A percentile compares a stretch with the other conserved stretches of the same genome.
Evolutionary conservation across 495 filamentous ascomycete species (phyloP).

Genomic region (Penicillium egyptiacum): DNA sequence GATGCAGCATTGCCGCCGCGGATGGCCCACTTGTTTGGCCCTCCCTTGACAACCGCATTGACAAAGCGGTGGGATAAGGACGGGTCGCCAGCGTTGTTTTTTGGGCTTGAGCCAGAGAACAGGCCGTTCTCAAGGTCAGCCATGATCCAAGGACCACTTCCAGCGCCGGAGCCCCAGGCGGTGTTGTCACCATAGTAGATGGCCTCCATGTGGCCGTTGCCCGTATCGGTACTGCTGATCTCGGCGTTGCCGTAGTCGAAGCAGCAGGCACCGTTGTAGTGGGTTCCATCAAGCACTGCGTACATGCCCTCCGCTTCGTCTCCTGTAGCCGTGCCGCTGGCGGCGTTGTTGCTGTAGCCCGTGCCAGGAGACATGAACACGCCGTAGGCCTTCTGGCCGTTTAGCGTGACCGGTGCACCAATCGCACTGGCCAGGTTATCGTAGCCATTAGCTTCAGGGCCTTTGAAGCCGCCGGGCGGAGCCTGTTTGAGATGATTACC

Average conservation of each 20-base stretch:
- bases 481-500: conserved; percentile 59
- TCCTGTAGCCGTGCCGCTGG: conserved; percentile 50
- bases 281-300: conserved; percentile 58
- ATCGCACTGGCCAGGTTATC: conserved; percentile 56
- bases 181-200: conserved; percentile 56
- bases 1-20: conserved; percentile 54
- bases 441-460: conserved; percentile 53
- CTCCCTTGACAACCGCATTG: conserved; percentile 53
- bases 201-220: conserved; percentile 61
- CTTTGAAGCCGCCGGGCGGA: conserved; percentile 51
- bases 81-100: conserved; percentile 46
- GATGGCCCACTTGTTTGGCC: conserved; percentile 53
- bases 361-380: conserved; percentile 57
- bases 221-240: conserved; percentile 52
- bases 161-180: conserved; percentile 52
- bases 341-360: conserved; percentile 55
- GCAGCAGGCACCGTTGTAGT: conserved; percentile 59
- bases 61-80: conserved; percentile 52
- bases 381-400: conserved; percentile 59
- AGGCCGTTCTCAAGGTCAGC: conserved; percentile 61
- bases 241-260: conserved; percentile 65
- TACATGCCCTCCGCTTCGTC: conserved; percentile 59
- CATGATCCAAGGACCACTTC: conserved; percentile 60
- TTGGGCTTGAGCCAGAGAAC: conserved; percentile 49
- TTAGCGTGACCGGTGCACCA: conserved; percentile 58